A percentile compares a stretch with the other conserved stretches of the same genome.
Evolutionary conservation across 305 asterid genomes (phyloP).

Genomic region (Solanum hybrid): DNA sequence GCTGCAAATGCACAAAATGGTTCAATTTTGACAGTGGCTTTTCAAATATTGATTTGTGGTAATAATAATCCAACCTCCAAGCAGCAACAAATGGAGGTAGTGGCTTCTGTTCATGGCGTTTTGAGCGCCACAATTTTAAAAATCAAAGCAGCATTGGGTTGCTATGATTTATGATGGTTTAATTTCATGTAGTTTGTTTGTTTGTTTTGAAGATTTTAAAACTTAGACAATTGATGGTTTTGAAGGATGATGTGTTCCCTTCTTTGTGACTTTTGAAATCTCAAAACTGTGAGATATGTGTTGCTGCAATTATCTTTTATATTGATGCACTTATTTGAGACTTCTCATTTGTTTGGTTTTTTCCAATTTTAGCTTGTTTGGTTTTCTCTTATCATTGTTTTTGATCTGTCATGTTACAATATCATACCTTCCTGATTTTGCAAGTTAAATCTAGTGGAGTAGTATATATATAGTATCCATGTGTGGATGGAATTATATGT

Average conservation of each 20-base stretch:
- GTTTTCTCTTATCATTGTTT: background rate
- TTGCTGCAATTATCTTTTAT: background rate
- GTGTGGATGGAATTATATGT: background rate
- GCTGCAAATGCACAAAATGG: conserved; percentile 17
- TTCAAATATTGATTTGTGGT: conserved; percentile 32
- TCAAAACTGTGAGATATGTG: background rate
- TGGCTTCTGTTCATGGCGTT: conserved; percentile 36
- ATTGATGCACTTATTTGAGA: background rate
- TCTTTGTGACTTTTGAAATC: background rate
- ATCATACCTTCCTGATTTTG: background rate
- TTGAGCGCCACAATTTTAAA: conserved; percentile 34
- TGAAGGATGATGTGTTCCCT: background rate
- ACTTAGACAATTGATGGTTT: background rate
- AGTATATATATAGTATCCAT: background rate
- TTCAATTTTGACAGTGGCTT: conserved; percentile 50
- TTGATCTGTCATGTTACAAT: background rate
- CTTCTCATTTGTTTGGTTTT: background rate
- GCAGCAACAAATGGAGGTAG: conserved; percentile 39
- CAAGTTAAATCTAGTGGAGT: background rate
- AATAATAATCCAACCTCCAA: conserved; percentile 15
- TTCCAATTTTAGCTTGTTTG: background rate
- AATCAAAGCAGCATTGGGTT: background rate
- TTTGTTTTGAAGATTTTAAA: background rate
- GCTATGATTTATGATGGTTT: background rate
- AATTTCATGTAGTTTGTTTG: background rate